Evolutionary conservation across 2,329 filamentous ascomycete genomes (phyloP).

Genomic region (Sporothrix dimorphospora): DNA sequence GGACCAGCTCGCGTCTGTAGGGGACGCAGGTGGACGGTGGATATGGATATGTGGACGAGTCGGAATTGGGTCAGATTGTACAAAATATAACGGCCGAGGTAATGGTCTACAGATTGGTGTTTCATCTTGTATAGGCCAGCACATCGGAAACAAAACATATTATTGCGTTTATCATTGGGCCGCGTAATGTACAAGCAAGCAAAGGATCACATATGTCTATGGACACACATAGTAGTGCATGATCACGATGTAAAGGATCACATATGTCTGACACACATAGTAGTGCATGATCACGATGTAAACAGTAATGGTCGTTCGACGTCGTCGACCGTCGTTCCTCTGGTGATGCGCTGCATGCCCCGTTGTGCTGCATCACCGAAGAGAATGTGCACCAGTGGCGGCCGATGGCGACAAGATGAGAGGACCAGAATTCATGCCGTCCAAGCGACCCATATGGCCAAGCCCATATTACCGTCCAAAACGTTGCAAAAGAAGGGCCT

Average conservation of each 20-base stretch:
- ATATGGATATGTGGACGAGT: neutral
- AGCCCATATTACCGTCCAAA: neutral
- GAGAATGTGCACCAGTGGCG: slow-evolving; percentile 12
- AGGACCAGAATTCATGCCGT: slow-evolving; percentile 15
- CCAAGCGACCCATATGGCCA: neutral
- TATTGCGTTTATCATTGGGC: neutral
- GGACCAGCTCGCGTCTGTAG: slow-evolving; percentile 49
- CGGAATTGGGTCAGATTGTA: slow-evolving; percentile 10
- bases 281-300: neutral
- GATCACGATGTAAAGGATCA: too few relatives aligned
- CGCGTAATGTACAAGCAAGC: neutral
- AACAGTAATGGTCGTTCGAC: neutral
- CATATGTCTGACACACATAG: too few relatives aligned
- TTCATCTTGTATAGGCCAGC: neutral
- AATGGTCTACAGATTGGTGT: neutral
- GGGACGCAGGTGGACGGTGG: neutral
- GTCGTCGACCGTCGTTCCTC: neutral
- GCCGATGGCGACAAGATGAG: slow-evolving; percentile 11
- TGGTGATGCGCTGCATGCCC: slow-evolving; percentile 19
- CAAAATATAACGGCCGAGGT: slow-evolving; percentile 5
- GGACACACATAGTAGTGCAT: too few relatives aligned
- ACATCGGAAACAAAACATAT: neutral
- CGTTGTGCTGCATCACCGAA: neutral
- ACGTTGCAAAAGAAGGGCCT: neutral
- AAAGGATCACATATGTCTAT: too few relatives aligned